Evolutionary conservation across 2,329 filamentous ascomycete species (phyloP), one percentile per base, ranked within the genome.

Genomic region (Verticillium tricorpus): DNA sequence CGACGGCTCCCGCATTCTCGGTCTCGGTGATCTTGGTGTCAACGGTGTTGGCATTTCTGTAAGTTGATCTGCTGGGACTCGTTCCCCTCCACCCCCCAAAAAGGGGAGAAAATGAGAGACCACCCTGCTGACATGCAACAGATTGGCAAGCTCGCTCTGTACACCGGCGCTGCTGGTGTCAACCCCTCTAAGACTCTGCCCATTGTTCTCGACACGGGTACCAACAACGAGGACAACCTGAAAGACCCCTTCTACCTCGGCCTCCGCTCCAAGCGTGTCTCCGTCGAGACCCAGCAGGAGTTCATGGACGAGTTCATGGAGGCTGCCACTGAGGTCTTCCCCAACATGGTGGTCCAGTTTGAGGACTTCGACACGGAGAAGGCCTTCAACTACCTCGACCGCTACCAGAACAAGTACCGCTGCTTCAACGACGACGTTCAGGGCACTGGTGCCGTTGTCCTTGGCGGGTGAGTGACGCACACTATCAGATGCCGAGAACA

Each of bases 401-500:
- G 92, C 64, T 98, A 98, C 80, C 90, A 92, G 69, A 83, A 93
- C 74, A 85, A 83, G 67, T 94, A 97, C 82, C 93, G 91, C 76
- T 96, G 92, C 84, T 99, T 99, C 86, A 98, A 98, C 77, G 95
- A 98, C 73, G 94, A 99, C 74, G 95, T 99, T 73, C 94, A 98
- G 81, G 94, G 94, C 67, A 98, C 95, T 69, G 95, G 95, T 69
- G 93, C 94, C 66, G 95, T 99, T 71, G 93, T 98, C 65, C 85
- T 97, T 61, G 94, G 86, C 66, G 94, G 94, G 82, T 87, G 77
- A 74, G 82, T 74, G 34, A 45, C n/a, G 12, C 5, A 39, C 35
- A 28, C 45, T 31, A 60, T 56, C 5, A 22, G 35, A 58, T 28
- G 28, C 28, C 5, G 28, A 28, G 28, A 6, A 28, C 28, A 28